Evolutionary conservation across 192 early-diverging fungal species (phyloP).

Genomic region (Neocallimastix lanati): DNA sequence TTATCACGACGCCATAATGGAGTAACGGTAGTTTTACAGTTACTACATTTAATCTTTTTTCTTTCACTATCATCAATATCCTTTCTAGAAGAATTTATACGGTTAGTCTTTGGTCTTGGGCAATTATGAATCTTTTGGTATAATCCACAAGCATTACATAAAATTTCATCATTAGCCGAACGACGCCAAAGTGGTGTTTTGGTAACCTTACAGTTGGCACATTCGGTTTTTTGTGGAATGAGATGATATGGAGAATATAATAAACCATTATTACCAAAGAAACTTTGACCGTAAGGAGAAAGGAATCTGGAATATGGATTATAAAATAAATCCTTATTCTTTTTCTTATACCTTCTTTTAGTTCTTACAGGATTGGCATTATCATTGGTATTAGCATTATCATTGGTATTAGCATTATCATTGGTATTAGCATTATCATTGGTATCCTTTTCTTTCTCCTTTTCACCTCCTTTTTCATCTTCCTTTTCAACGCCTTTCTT

Average conservation of each 20-base stretch:
- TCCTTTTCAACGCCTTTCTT: no score
- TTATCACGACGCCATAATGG: constrained; percentile 88
- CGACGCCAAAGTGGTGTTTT: constrained; percentile 59
- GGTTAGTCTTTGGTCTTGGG: constrained; percentile 28
- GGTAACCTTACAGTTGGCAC: constrained; percentile 47
- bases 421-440: no score
- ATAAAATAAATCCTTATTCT: background rate
- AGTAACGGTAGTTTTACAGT: constrained; percentile 73
- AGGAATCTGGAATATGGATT: background rate
- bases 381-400: background rate
- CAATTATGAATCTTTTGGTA: constrained; percentile 67
- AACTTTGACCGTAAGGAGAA: background rate
- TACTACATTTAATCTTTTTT: constrained; percentile 27
- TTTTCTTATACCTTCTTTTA: background rate
- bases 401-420: no score
- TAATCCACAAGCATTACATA: no score
- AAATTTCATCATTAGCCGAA: constrained; percentile 40
- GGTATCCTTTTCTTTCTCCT: background rate
- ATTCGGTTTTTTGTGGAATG: constrained; percentile 12
- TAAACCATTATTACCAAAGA: background rate
- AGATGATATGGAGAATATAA: background rate
- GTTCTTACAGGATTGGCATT: background rate
- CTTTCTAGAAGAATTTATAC: background rate
- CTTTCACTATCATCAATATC: background rate
- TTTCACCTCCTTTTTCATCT: background rate